Conservation (phyloP, 1,139 yeast genomes). For the Zygosaccharomyces sapae region DNA sequence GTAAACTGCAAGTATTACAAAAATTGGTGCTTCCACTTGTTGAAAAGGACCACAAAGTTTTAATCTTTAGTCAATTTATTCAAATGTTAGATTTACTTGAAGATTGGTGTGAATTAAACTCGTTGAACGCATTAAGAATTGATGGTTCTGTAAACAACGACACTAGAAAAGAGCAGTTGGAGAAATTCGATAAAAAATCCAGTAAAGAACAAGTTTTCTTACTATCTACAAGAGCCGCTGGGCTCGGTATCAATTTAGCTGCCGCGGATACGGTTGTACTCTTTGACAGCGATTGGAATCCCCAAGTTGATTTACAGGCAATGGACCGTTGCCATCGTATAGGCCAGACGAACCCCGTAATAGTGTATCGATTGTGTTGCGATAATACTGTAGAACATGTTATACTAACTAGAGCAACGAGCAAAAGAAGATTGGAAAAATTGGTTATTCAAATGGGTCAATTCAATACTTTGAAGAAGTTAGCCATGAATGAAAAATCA, state of each 20-base stretch:
- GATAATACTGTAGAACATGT: constrained; percentile 80
- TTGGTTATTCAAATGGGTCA: constrained; percentile 82
- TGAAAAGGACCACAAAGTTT: constrained; percentile 54
- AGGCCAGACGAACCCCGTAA: constrained; percentile 81
- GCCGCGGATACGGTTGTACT: constrained; percentile 87
- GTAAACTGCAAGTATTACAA: constrained; percentile 67
- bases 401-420: constrained; percentile 68
- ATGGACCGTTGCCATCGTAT: constrained; percentile 94
- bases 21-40: constrained; percentile 54
- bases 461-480: constrained; percentile 53
- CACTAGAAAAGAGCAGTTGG: constrained; percentile 62
- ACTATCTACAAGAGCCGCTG: constrained; percentile 90
- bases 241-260: constrained; percentile 80
- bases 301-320: constrained; percentile 93
- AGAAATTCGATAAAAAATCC: constrained; percentile 43
- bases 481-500: constrained; percentile 34
- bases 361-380: constrained; percentile 71
- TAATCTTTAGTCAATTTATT: constrained; percentile 83
- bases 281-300: constrained; percentile 97
- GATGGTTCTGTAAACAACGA: constrained; percentile 72
- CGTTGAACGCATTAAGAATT: constrained; percentile 53
- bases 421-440: constrained; percentile 74
- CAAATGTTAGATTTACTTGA: constrained; percentile 68
- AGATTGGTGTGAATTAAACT: constrained; percentile 58
- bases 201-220: constrained; percentile 48